Evolutionary conservation across 208 protist genomes (phyloP), one percentile per base, ranked within the genome.

Genomic region (Wallacemonas sp.): DNA sequence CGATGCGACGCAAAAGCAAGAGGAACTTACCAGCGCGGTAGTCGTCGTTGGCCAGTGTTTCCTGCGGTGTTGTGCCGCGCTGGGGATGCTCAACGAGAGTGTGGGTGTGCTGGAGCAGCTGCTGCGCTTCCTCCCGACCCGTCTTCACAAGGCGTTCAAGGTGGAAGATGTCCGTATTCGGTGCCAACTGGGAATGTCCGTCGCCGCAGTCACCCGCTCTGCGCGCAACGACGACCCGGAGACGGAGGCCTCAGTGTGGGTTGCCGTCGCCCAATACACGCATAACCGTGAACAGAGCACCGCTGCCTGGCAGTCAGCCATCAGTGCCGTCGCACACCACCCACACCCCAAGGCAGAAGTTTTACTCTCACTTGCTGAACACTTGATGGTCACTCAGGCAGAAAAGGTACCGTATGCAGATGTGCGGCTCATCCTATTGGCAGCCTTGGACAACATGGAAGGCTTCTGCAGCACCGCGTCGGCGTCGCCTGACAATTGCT

Each of bases 161-260:
- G 62, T 73, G 19, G 73, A 76, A 50, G 89, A 94, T 42, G 76
- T 81, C 10, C 72, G 79, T 10, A 83, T 85, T 53, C 66, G 76
- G 38, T 83, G 75, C 33, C 63, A 79, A 24, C 50, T 83, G 9
- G 65, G 74, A 21, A 70, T 85, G 41, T 60, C 76, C 29, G 75
- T 73, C 6, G 58, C 66, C 0, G 45, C 63, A 19, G 63, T 90
- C 19, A 45, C 85, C 0, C 66, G 77, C 13, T 48, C 72, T 12
- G 66, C 76, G 0, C 81, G 79, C 41, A 77, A 71, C 19, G 71
- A 75, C 45, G 85, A 89, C 60, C 67, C 72, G 9, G 81, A 92
- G 39, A 66, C 82, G 38, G 79, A 90, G 60, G 66, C 83, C 3
- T 63, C 77, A n/a, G 89, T 81, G 32, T 91, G 83, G 78, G 74